Evolutionary conservation across 768 basidiomycete genomes (phyloP).

Genomic region (Daedaleopsis sinensis): DNA sequence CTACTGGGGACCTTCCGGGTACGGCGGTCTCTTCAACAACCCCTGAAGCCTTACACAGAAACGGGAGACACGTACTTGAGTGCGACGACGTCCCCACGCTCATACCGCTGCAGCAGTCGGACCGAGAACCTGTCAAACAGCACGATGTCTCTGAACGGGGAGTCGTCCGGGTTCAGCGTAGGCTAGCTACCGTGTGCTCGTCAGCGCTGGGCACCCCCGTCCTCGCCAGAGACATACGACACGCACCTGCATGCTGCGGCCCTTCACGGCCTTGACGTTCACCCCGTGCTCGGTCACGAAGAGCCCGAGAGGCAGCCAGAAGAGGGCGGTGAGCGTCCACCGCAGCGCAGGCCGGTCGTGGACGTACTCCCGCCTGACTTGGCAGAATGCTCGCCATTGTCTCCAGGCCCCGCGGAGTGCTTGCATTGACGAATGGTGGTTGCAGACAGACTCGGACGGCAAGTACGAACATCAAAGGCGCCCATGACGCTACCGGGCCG

Average conservation of each 20-base stretch:
- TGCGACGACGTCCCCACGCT: slow-evolving; percentile 67
- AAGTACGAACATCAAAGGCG: no score
- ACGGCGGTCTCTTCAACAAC: neutral
- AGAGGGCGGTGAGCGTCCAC: slow-evolving; percentile 39
- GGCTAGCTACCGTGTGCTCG: slow-evolving; percentile 50
- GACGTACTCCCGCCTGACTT: slow-evolving; percentile 1
- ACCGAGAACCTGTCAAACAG: slow-evolving; percentile 60
- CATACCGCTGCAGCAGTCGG: slow-evolving; percentile 37
- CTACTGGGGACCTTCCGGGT: slow-evolving; percentile 55
- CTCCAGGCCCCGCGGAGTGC: neutral
- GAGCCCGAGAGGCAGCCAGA: slow-evolving; percentile 61
- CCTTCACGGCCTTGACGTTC: slow-evolving; percentile 55
- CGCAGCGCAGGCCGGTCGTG: slow-evolving; percentile 12
- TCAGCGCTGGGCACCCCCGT: neutral
- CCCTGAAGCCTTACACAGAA: neutral
- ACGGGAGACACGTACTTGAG: slow-evolving; percentile 46
- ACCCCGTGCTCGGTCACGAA: slow-evolving; percentile 54
- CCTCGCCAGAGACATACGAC: neutral
- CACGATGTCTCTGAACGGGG: slow-evolving; percentile 59
- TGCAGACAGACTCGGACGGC: no score
- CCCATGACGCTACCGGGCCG: no score
- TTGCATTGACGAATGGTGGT: neutral
- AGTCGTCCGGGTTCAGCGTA: slow-evolving; percentile 74
- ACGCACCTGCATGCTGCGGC: slow-evolving; percentile 76
- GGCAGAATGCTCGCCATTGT: neutral